A percentile compares a stretch with the other conserved stretches of the same genome.
Conservation (phyloP, 768 basidiomycete genomes). For the Boletus rubescentipes region DNA sequence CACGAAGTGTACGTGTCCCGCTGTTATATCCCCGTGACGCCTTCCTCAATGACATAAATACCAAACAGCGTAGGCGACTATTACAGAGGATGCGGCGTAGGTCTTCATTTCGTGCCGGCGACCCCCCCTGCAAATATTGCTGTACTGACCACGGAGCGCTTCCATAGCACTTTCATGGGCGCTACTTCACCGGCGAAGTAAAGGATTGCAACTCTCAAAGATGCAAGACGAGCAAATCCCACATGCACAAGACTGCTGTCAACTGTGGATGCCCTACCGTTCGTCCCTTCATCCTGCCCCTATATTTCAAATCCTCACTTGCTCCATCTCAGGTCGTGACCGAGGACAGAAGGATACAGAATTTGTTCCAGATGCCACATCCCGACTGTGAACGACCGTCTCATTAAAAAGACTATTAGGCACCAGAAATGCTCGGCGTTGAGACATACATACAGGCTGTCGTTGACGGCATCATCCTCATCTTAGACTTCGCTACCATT, state of each 20-base stretch:
- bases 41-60: conserved; percentile 1
- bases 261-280: conserved; percentile 35
- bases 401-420: conserved; percentile 11
- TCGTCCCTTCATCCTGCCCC: conserved; percentile 13
- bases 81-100: conserved; percentile 37
- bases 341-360: conserved; percentile 37
- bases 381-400: conserved; percentile 30
- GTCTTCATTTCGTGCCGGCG: too few relatives aligned
- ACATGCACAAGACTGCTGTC: conserved; percentile 35
- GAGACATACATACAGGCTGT: not conserved
- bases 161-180: conserved; percentile 37
- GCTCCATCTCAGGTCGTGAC: conserved; percentile 29
- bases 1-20: conserved; percentile 36
- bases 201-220: conserved; percentile 30
- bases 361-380: conserved; percentile 35
- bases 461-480: not conserved
- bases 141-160: conserved; percentile 1
- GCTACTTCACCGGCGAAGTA: conserved; percentile 36
- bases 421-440: conserved; percentile 1
- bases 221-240: conserved; percentile 36
- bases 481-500: conserved; percentile 16
- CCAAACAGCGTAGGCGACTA: conserved; percentile 35
- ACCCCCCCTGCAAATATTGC: too few relatives aligned
- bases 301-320: conserved; percentile 5
- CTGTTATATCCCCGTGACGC: not conserved